Conservation (phyloP, 352 stramenopile genomes). For the Pythium myriotylum region DNA sequence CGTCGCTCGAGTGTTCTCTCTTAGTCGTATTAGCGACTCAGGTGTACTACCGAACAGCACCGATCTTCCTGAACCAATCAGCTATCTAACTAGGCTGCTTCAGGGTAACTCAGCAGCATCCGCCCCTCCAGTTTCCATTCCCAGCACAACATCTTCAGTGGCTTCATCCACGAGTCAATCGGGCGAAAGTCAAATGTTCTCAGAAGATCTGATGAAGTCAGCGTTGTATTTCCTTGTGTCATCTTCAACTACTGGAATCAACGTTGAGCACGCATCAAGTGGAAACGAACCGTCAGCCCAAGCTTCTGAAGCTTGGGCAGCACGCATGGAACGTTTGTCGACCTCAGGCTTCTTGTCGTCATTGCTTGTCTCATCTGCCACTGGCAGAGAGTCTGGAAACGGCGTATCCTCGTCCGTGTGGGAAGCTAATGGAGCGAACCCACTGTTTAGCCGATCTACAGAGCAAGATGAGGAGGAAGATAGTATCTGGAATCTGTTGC, state of each 20-base stretch:
- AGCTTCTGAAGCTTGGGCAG: conserved; percentile 4
- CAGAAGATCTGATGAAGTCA: conserved; percentile 64
- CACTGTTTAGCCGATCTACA: conserved; percentile 48
- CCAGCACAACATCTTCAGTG: conserved; percentile 1
- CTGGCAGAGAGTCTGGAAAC: conserved; percentile 25
- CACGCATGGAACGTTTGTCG: conserved; percentile 28
- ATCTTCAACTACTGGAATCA: conserved; percentile 47
- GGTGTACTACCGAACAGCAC: conserved; percentile 50
- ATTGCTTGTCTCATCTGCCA: conserved; percentile 56
- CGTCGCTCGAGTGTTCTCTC: conserved; percentile 27
- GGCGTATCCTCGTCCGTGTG: conserved; percentile 18
- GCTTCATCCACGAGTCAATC: conserved; percentile 10
- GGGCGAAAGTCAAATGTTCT: conserved; percentile 37
- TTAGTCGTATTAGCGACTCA: conserved; percentile 30
- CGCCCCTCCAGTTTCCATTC: background rate
- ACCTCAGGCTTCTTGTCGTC: conserved; percentile 50
- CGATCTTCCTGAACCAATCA: conserved; percentile 67
- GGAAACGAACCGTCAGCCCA: background rate
- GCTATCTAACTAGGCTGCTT: conserved; percentile 45
- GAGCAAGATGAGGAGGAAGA: conserved; percentile 54
- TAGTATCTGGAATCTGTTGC: conserved; percentile 72
- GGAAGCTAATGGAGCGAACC: conserved; percentile 29
- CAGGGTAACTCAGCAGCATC: conserved; percentile 12
- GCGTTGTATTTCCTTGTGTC: conserved; percentile 67
- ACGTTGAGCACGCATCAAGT: conserved; percentile 13